Evolutionary conservation across 208 protist genomes (phyloP).

Genomic region (Sergeia podlipaevii): DNA sequence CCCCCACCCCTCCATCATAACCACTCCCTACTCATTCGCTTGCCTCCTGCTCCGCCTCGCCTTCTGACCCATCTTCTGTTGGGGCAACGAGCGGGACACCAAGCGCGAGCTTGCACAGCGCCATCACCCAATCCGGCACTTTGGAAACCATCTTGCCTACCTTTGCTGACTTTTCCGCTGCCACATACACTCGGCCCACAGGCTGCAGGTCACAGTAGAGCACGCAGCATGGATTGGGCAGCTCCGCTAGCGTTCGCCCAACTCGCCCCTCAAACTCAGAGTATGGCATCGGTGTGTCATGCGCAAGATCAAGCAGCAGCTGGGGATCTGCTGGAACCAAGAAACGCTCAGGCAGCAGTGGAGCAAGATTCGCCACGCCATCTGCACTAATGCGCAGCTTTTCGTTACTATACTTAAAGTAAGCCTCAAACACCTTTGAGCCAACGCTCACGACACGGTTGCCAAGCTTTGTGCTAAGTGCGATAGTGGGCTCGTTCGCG

Average conservation of each 20-base stretch:
- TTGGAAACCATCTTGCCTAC: constrained; percentile 60
- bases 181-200: constrained; percentile 41
- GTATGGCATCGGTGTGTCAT: constrained; percentile 24
- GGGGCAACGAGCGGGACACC: constrained; percentile 31
- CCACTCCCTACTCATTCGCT: no score
- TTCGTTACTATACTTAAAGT: constrained; percentile 75
- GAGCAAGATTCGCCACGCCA: constrained; percentile 46
- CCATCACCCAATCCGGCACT: constrained; percentile 57
- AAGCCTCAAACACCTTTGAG: constrained; percentile 82
- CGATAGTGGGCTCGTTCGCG: constrained; percentile 41
- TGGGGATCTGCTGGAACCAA: constrained; percentile 34
- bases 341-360: constrained; percentile 42
- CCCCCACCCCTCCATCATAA: constrained; percentile 4
- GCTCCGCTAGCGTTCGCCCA: constrained; percentile 9
- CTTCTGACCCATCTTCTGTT: not conserved
- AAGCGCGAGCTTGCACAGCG: constrained; percentile 53
- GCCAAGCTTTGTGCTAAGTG: constrained; percentile 47
- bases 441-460: constrained; percentile 71
- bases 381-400: constrained; percentile 72
- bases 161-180: constrained; percentile 42
- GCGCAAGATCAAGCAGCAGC: constrained; percentile 37
- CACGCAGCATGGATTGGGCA: constrained; percentile 46
- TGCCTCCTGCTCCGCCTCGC: constrained; percentile 4
- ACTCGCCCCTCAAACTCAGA: constrained; percentile 31
- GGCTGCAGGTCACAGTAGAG: constrained; percentile 32